Base-by-base conservation (phyloP, 1,139 yeast genomes). In the Kodamaea derodonti region DNA sequence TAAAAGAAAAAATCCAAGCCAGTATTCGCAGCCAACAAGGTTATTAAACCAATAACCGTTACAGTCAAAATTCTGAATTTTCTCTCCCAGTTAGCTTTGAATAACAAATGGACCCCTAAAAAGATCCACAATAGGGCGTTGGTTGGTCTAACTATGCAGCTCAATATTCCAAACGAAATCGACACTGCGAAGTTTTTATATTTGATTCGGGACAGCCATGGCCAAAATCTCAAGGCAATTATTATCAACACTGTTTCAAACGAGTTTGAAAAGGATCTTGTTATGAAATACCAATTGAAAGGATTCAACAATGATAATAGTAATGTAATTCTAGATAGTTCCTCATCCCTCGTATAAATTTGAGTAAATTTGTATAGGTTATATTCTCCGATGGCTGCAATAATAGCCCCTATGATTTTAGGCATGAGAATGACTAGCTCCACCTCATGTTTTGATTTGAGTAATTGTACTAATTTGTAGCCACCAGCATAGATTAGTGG, bases 241-340 rank as follows among this genome's bases (percentile, higher is more conserved):
- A 81, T 67, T 0, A 94, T 85, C 37, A 90, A 52, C 2, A 75
- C 69, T 69, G 84, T 74, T 56, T 94, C 99, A 33, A 88, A 65
- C 16, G 84, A 77, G 51, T 92, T 94, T 33, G 95, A 78, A 54
- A 94, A 94, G 2, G 96, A 82, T 42, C 99, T 68, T 1, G 95
- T 81, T 27, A 78, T 66, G 31, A 82, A 70, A 56, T 74, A 86
- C 84, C 92, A 85, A 53, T 88, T 88, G 69, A 87, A 90, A 7
- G 88, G 84, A 39, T 90, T 86, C 1, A 74, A 55, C 4, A 85
- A 44, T 13, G 92, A 80, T 17, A 84, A 51, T 1, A 63, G 33
- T 20, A 82, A 54, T 0, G 81, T 66, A 22, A 61, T 49, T 30
- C 62, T 51, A 0, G 84, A 75, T n/a, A 76, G 33, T 13, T 37